Evolutionary conservation across 2,329 filamentous ascomycete genomes (phyloP).

Genomic region (Atkinsonella texensis): DNA sequence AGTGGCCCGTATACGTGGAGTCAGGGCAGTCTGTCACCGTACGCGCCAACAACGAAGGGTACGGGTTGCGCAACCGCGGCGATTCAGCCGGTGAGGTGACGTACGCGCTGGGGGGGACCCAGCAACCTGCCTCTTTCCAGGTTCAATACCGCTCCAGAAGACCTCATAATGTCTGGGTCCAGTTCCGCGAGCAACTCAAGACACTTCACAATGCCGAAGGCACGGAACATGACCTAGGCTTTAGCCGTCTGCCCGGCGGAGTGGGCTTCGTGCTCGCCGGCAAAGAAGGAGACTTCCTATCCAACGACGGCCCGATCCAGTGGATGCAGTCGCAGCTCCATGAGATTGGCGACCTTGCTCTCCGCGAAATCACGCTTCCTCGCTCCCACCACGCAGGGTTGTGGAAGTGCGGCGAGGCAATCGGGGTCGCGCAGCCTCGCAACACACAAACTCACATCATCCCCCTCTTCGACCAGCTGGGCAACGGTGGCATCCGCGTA

Average conservation of each 20-base stretch:
- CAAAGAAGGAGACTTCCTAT: slow-evolving; percentile 18
- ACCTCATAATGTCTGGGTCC: slow-evolving; percentile 7
- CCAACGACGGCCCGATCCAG: slow-evolving; percentile 12
- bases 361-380: slow-evolving; percentile 19
- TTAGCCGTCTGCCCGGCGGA: slow-evolving; percentile 9
- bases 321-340: slow-evolving; percentile 20
- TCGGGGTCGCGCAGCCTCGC: slow-evolving; percentile 6
- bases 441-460: slow-evolving; percentile 16
- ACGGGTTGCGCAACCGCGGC: neutral
- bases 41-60: neutral
- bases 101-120: slow-evolving; percentile 18
- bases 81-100: slow-evolving; percentile 18
- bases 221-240: slow-evolving; percentile 10
- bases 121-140: slow-evolving; percentile 15
- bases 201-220: slow-evolving; percentile 10
- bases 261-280: slow-evolving; percentile 19
- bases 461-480: slow-evolving; percentile 15
- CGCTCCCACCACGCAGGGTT: slow-evolving; percentile 21
- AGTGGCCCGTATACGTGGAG: slow-evolving; percentile 15
- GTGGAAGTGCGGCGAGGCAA: slow-evolving; percentile 6
- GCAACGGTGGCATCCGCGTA: slow-evolving; percentile 17
- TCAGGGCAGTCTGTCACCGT: slow-evolving; percentile 13
- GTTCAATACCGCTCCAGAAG: slow-evolving; percentile 11
- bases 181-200: slow-evolving; percentile 14
- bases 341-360: slow-evolving; percentile 15